phyloP scores from a whole-genome alignment of 306 rosid species.

The Cyamopsis tetragonoloba region DNA sequence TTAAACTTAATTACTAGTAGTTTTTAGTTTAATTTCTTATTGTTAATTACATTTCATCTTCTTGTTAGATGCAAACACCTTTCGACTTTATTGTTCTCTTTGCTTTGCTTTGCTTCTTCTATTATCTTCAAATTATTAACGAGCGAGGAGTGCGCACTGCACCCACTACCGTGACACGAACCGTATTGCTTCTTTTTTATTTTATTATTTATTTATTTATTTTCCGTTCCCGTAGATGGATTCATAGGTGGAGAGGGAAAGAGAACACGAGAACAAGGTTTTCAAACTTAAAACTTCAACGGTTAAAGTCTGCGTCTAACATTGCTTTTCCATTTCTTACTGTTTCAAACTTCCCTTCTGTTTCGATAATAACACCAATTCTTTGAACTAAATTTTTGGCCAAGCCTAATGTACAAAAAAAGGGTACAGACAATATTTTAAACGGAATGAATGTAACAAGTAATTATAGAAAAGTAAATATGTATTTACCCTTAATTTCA shows the following conservation, averaged over 20 bases:
- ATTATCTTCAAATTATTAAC: no score
- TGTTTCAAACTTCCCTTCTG: not conserved
- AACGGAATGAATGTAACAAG: no score
- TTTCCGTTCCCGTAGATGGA: no score
- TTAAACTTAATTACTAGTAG: not conserved
- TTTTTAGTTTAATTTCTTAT: not conserved
- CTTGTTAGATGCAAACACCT: constrained; percentile 1
- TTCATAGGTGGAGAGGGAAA: not conserved
- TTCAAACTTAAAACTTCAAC: not conserved
- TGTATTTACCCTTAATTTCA: no score
- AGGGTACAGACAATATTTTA: no score
- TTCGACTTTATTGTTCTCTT: not conserved
- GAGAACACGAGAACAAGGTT: no score
- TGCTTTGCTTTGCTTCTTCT: not conserved
- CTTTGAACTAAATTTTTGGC: not conserved
- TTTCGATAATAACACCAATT: not conserved
- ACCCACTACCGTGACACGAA: constrained; percentile 8
- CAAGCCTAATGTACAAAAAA: no score
- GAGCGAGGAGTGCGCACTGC: not conserved
- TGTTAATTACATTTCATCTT: not conserved
- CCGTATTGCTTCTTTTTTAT: no score
- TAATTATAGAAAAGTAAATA: no score
- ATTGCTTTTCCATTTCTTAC: not conserved
- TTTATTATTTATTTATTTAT: no score
- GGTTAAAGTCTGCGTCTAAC: not conserved